Base-by-base conservation (phyloP, 208 protist genomes). In the Borovskyia barvae region DNA sequence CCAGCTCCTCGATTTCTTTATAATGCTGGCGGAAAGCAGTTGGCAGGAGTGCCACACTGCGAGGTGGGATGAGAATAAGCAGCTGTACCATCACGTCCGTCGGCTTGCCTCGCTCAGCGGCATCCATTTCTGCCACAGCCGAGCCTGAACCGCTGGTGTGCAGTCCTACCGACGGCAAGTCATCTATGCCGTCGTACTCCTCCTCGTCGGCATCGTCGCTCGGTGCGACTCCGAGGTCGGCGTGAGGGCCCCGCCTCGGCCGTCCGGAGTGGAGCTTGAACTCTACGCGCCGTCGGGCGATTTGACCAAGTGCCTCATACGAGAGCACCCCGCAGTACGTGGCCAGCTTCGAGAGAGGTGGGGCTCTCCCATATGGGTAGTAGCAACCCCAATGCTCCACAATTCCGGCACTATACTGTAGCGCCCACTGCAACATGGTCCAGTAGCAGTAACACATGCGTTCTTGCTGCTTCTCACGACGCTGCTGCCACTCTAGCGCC, bases 391-490 rank as follows among this genome's bases (percentile, higher is more conserved):
- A 95, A 75, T 91, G 78, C 51, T 91, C 79, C 45, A 92, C 82
- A 15, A 84, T 68, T 6, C 88, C 88, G 7, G 76, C 80, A 41
- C 83, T 92, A 74, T 95, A 92, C 61, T 92, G 82, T 66, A 95
- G 60, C 1, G 88, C 85, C 85, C 88, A 95, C 76, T 95, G 88
- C 66, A 95, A 66, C 88, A 92, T 92, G 22, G 85, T 91, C 85
- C 88, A 95, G 74, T 95, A 95, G 72, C 78, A 83, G 64, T 90
- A 92, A 61, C 85, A 92, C 55, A 82, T 76, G 25, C 58, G 65
- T 53, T 82, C 80, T 29, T 80, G 51, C 53, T 72, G 51, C 50
- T 77, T 56, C 49, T 85, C 78, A 26, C 75, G 65, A 22, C 69
- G 58, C 43, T 69, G 57, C 48, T 81, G 75, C 24, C 69, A 63